phyloP scores from a whole-genome alignment of 352 stramenopile species.

The Phytophthora multivora region DNA sequence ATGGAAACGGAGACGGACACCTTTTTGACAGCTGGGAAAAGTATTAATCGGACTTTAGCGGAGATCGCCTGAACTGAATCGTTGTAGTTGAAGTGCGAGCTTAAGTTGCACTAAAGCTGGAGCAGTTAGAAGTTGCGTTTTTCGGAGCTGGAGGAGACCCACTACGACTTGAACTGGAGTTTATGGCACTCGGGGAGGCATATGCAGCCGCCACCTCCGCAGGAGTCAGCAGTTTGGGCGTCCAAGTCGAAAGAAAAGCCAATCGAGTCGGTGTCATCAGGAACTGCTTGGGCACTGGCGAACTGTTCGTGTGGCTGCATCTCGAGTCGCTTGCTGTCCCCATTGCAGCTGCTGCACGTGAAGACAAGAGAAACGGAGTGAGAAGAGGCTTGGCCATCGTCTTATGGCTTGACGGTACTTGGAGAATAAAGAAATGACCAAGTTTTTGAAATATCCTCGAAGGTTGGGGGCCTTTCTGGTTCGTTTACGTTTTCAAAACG shows the following conservation, averaged over 20 bases:
- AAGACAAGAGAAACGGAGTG: neutral
- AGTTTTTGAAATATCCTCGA: no score
- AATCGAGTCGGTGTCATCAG: neutral
- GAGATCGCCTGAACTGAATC: neutral
- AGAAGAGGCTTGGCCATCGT: neutral
- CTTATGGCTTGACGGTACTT: neutral
- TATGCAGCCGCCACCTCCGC: neutral
- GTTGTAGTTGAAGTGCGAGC: neutral
- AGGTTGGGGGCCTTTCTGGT: neutral
- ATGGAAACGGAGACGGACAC: slow-evolving; percentile 1
- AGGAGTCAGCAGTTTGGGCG: slow-evolving; percentile 3
- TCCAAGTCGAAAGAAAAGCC: neutral
- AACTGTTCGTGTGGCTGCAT: neutral
- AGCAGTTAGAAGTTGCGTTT: slow-evolving; percentile 5
- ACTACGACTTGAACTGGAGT: no score
- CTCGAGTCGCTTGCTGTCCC: no score
- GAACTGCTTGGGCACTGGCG: neutral
- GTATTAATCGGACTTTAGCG: slow-evolving; percentile 13
- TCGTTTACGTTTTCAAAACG: slow-evolving; percentile 4
- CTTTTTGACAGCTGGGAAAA: neutral
- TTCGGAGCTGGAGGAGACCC: neutral
- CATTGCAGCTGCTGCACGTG: no score
- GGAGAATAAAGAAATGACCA: slow-evolving; percentile 8
- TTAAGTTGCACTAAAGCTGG: slow-evolving; percentile 5
- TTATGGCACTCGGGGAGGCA: no score